Evolutionary conservation across 2,329 filamentous ascomycete genomes (phyloP).

Genomic region (Rosellinia necatrix): DNA sequence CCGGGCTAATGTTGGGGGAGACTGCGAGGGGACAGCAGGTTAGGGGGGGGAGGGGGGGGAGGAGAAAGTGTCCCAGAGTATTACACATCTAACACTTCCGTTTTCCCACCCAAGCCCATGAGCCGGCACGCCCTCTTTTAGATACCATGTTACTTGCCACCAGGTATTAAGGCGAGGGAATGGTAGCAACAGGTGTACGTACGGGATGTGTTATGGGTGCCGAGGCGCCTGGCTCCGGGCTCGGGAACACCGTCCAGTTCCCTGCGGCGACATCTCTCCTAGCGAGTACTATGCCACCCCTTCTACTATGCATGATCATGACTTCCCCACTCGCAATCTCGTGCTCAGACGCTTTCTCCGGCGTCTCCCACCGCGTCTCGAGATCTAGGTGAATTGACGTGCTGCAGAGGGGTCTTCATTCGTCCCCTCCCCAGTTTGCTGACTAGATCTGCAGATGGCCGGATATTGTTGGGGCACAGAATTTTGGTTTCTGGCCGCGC

Average conservation of each 20-base stretch:
- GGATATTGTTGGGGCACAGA: not conserved
- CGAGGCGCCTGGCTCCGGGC: constrained; percentile 5
- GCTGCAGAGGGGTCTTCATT: not conserved
- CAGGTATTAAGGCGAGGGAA: not conserved
- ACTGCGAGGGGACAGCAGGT: not conserved
- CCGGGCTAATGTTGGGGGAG: not conserved
- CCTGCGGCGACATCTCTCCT: constrained; percentile 19
- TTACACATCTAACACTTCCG: not conserved
- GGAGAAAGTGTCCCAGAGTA: too few species aligned
- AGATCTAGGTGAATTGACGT: not conserved
- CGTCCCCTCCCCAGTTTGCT: not conserved
- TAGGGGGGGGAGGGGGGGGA: not conserved
- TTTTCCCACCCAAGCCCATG: too few species aligned
- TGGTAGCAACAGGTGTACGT: not conserved
- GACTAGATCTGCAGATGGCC: not conserved
- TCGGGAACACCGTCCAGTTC: constrained; percentile 23
- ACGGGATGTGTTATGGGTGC: constrained; percentile 7
- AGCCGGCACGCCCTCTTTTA: too few species aligned
- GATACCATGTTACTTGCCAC: not conserved
- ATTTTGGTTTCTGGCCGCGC: too few species aligned
- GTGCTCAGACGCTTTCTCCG: not conserved
- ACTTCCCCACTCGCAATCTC: not conserved
- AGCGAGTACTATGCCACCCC: not conserved
- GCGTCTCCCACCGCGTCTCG: not conserved
- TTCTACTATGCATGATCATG: not conserved